A percentile compares a stretch with the other conserved stretches of the same genome.
These are phyloP conservation scores for Boletus subcaerulescens DNA, from an alignment of 768 basidiomycete species.

Conservation along the genomic window DNA sequence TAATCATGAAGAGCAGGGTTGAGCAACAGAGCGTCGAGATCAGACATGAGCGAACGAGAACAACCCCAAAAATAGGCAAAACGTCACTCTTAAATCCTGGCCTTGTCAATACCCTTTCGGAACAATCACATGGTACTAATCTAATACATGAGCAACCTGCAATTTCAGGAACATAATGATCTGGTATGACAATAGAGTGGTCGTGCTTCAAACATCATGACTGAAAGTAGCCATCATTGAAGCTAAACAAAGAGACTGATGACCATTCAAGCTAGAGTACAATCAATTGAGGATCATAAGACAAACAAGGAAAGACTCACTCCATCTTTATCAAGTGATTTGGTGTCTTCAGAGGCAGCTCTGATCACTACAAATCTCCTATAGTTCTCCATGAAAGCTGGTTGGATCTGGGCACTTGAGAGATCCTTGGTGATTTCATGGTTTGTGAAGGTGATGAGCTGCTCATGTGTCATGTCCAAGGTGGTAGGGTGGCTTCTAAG, in stretches of 20 bases:
- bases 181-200: neutral
- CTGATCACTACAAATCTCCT: slow-evolving; percentile 65
- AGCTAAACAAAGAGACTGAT: slow-evolving; percentile 45
- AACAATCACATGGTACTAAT: slow-evolving; percentile 30
- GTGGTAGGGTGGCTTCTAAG: slow-evolving; percentile 27
- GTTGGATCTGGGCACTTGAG: slow-evolving; percentile 55
- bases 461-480: slow-evolving; percentile 31
- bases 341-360: slow-evolving; percentile 32
- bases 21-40: slow-evolving; percentile 27
- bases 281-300: neutral
- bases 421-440: slow-evolving; percentile 49
- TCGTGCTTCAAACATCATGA: neutral
- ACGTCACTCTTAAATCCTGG: neutral
- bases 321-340: slow-evolving; percentile 36
- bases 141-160: neutral
- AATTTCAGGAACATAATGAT: neutral
- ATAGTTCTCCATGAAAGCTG: slow-evolving; percentile 55
- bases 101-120: neutral
- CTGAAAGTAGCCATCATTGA: slow-evolving; percentile 55
- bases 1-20: slow-evolving; percentile 86
- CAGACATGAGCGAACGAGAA: slow-evolving; percentile 20
- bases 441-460: slow-evolving; percentile 40
- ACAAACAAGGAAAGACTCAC: slow-evolving; percentile 35
- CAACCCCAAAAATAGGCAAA: neutral
- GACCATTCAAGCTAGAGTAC: slow-evolving; percentile 56